phyloP scores from a whole-genome alignment of 192 early-diverging fungal species.

The Chytriomyces sp. region DNA sequence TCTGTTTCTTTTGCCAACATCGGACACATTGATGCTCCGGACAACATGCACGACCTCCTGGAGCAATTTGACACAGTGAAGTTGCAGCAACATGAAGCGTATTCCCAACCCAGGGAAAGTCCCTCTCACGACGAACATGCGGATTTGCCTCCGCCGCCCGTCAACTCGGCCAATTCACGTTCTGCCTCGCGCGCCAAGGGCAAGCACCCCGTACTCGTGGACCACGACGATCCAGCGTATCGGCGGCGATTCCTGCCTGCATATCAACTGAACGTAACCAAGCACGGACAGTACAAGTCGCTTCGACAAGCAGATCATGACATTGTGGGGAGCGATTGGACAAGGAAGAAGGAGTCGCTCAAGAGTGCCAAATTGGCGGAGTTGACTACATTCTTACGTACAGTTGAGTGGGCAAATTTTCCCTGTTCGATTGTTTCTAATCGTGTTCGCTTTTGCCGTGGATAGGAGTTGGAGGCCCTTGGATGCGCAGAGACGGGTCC shows the following conservation, averaged over 20 bases:
- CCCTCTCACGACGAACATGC: constrained; percentile 1
- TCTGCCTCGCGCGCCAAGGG: background rate
- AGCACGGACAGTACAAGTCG: constrained; percentile 36
- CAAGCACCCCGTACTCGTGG: background rate
- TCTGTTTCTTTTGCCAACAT: background rate
- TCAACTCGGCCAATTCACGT: background rate
- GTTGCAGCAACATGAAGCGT: background rate
- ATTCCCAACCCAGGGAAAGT: background rate
- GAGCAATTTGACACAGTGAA: constrained; percentile 47
- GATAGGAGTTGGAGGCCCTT: constrained; percentile 41
- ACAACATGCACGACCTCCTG: constrained; percentile 34
- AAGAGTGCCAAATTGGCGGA: constrained; percentile 38
- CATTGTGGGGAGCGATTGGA: constrained; percentile 35
- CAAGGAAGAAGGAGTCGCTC: constrained; percentile 11
- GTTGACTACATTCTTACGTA: constrained; percentile 34
- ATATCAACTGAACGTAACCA: constrained; percentile 35
- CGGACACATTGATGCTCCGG: constrained; percentile 24
- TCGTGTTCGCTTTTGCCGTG: background rate
- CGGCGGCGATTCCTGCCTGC: constrained; percentile 33
- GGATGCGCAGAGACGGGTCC: constrained; percentile 35
- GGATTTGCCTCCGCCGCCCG: background rate
- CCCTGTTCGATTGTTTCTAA: constrained; percentile 6
- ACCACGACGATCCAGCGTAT: background rate
- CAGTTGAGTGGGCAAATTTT: constrained; percentile 22
- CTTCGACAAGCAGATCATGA: constrained; percentile 30